Evolutionary conservation across 768 basidiomycete species (phyloP).

Genomic region (Megacollybia marginata): DNA sequence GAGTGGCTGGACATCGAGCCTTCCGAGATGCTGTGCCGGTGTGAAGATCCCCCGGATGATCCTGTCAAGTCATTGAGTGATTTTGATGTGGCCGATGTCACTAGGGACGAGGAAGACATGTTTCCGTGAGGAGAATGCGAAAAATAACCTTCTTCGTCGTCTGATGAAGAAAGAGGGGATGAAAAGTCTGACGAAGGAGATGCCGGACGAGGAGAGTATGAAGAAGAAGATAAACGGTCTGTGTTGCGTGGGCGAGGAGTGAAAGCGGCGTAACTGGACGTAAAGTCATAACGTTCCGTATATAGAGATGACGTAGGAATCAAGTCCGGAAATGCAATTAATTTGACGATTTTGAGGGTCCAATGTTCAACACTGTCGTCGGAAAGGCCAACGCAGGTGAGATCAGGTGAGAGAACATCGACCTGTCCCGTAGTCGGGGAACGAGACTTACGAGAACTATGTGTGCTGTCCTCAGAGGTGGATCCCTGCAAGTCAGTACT

Average conservation of each 20-base stretch:
- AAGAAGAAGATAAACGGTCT: background rate
- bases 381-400: conserved; percentile 70
- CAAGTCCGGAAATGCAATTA: conserved; percentile 70
- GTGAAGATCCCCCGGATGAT: background rate
- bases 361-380: conserved; percentile 64
- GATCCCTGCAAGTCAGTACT: conserved; percentile 2
- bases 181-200: conserved; percentile 2
- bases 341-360: conserved; percentile 71
- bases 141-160: conserved; percentile 39
- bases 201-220: background rate
- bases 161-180: conserved; percentile 4
- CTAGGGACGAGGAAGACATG: conserved; percentile 24
- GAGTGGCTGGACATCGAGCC: conserved; percentile 12
- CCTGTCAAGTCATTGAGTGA: conserved; percentile 35
- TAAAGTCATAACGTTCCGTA: background rate
- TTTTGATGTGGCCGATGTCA: conserved; percentile 23
- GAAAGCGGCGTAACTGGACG: background rate
- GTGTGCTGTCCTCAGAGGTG: conserved; percentile 3
- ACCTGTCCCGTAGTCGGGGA: conserved; percentile 57
- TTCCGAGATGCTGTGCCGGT: background rate
- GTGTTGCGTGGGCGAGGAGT: background rate
- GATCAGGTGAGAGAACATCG: conserved; percentile 55
- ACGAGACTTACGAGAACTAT: conserved; percentile 28
- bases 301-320: conserved; percentile 27
- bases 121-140: conserved; percentile 46